These are phyloP conservation scores for Lentinula edodes DNA, from an alignment of 768 basidiomycete species.

Conservation along the genomic window DNA sequence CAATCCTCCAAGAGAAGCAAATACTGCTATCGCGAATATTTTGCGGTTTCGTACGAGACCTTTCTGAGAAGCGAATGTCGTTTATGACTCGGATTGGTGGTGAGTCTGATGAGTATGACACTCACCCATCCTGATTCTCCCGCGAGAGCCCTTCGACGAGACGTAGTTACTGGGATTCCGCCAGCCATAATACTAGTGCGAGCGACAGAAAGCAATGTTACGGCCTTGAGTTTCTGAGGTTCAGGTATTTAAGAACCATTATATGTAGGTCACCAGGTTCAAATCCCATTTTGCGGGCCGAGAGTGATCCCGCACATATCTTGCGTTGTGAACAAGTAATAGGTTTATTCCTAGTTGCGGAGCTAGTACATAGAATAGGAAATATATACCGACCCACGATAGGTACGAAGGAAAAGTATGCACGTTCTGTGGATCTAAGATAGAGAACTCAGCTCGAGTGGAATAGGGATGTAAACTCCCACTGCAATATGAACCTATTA, in stretches of 20 bases:
- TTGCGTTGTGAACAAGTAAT: not conserved
- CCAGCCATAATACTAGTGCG: conserved; percentile 35
- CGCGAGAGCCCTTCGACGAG: conserved; percentile 47
- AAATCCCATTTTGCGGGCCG: not conserved
- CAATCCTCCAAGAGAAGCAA: conserved; percentile 77
- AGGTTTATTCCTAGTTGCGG: not conserved
- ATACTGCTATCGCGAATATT: conserved; percentile 64
- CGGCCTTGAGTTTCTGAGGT: not conserved
- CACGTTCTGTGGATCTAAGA: no score
- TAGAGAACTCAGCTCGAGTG: no score
- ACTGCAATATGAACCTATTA: no score
- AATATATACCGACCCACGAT: not conserved
- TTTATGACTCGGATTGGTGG: no score
- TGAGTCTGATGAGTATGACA: not conserved
- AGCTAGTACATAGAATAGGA: not conserved
- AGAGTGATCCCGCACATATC: not conserved
- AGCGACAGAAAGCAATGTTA: not conserved
- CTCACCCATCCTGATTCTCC: conserved; percentile 67
- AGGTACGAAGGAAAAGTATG: not conserved
- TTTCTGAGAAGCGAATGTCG: conserved; percentile 27
- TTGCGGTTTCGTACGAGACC: conserved; percentile 63
- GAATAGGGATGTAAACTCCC: no score
- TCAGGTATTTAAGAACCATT: not conserved
- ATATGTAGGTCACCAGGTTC: not conserved
- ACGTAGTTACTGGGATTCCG: conserved; percentile 34